A percentile compares a stretch with the other conserved stretches of the same genome.
These are phyloP conservation scores for Galerina sulciceps DNA, from an alignment of 768 basidiomycete species.

Conservation along the genomic window DNA sequence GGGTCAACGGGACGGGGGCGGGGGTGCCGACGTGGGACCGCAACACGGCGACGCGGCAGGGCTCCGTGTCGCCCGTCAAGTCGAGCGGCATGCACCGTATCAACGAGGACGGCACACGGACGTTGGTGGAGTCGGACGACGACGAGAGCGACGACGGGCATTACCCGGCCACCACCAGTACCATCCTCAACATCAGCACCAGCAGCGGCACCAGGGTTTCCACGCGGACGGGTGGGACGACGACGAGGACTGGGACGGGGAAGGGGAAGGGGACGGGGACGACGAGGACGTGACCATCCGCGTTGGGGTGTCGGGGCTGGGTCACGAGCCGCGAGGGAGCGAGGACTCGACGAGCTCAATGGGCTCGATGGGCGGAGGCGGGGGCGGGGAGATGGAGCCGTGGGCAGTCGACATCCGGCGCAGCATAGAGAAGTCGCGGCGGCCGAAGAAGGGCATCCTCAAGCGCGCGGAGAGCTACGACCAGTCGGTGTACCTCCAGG, in stretches of 20 bases:
- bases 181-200: background rate
- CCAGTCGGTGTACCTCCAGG: constrained; percentile 63
- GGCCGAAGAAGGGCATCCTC: constrained; percentile 84
- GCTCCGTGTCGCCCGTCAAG: constrained; percentile 46
- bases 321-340: constrained; percentile 46
- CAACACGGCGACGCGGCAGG: constrained; percentile 66
- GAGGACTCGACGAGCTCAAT: constrained; percentile 46
- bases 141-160: constrained; percentile 41
- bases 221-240: constrained; percentile 76
- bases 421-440: constrained; percentile 66
- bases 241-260: constrained; percentile 78
- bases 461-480: constrained; percentile 78
- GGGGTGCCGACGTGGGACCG: constrained; percentile 72
- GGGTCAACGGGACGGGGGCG: constrained; percentile 27
- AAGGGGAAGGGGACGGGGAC: constrained; percentile 59
- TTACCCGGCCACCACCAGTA: constrained; percentile 26
- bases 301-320: constrained; percentile 7
- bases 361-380: too few relatives aligned
- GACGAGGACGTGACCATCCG: constrained; percentile 80
- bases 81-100: constrained; percentile 37
- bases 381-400: constrained; percentile 48
- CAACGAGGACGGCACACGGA: constrained; percentile 22
- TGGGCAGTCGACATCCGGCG: constrained; percentile 80
- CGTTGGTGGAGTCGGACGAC: constrained; percentile 14
- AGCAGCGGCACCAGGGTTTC: constrained; percentile 37